These are phyloP conservation scores for Salinomyces thailandicus DNA, from an alignment of 2,329 filamentous ascomycete genomes.

Conservation along the genomic window DNA sequence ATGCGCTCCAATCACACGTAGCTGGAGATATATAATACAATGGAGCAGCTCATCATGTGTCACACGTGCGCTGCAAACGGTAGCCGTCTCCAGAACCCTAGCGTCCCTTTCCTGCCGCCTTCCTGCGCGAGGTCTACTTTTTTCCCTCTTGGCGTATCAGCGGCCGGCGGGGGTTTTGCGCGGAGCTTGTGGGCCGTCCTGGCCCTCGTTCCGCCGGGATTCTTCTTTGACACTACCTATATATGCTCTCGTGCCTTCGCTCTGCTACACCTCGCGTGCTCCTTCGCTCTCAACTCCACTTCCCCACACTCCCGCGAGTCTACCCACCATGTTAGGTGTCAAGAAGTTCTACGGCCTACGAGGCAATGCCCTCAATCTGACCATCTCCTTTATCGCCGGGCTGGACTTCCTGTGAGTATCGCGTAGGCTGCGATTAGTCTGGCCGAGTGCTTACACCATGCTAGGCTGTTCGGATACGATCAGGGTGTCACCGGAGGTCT, in stretches of 20 bases:
- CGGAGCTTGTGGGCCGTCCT: not conserved
- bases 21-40: too few species aligned
- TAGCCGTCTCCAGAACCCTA: too few species aligned
- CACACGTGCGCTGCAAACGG: too few species aligned
- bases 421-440: not conserved
- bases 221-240: too few species aligned
- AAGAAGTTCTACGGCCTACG: slow-evolving; percentile 30
- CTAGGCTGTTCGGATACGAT: slow-evolving; percentile 14
- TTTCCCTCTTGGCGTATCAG: too few species aligned
- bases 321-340: slow-evolving; percentile 1
- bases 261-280: not conserved
- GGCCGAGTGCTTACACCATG: not conserved
- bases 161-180: not conserved
- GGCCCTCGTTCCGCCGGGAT: not conserved
- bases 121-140: too few species aligned
- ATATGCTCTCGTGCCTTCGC: too few species aligned
- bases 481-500: slow-evolving; percentile 37
- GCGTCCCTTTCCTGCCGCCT: too few species aligned
- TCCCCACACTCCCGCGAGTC: not conserved
- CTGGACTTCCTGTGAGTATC: slow-evolving; percentile 9
- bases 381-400: slow-evolving; percentile 33
- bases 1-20: too few species aligned
- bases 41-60: too few species aligned
- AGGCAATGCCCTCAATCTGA: slow-evolving; percentile 31
- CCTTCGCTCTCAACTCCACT: not conserved